Evolutionary conservation across 129 eudicot genomes (phyloP), one percentile per base, ranked within the genome.

Genomic region (Artemisia argyi): DNA sequence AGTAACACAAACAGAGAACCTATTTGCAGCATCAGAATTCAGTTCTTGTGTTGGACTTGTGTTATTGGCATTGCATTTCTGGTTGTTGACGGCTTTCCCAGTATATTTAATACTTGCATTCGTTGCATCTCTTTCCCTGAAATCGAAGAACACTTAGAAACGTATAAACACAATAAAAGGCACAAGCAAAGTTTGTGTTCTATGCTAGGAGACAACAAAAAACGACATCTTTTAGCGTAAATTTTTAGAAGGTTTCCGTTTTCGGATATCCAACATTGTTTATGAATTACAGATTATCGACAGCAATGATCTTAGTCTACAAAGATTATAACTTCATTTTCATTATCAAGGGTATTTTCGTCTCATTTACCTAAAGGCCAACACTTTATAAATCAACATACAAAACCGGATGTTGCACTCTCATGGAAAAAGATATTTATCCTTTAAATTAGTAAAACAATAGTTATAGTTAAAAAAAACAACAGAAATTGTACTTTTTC

Each of bases 111-210:
- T 7, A 78, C 71, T 74, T 84, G 83, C 92, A 82, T 76, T 50
- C 92, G 75, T n/a, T 87, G 88, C 75, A 85, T 85, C 77, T 88
- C 92, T 67, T 78, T 82, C 42, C 88, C 97, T 91, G 86, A 76
- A 82, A 77, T 63, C 47, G 1, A 12, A 18, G 7, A 77, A 30
- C 26, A 48, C 18, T 66, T 62, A 5, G 46, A 3, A 66, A 58
- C 67, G 16, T 2, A 13, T 0, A 35, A 0, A 35, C 54, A 8
- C 35, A 14, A 15, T 7, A 30, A 28, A 16, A 28, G 3, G 47
- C 1, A 2, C 1, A 6, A 39, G 2, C 9, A 39, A 39, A 7
- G 46, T 39, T 39, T 39, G 46, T 39, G 8, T 39, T 39, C 9
- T 28, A 32, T 5, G 46, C 9, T 39, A 5, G 46, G 46, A 5